Evolutionary conservation across 805 yeast species (phyloP), one percentile per base, ranked within the genome.

Genomic region (Saccharomycopsis oosterbeekiorum): DNA sequence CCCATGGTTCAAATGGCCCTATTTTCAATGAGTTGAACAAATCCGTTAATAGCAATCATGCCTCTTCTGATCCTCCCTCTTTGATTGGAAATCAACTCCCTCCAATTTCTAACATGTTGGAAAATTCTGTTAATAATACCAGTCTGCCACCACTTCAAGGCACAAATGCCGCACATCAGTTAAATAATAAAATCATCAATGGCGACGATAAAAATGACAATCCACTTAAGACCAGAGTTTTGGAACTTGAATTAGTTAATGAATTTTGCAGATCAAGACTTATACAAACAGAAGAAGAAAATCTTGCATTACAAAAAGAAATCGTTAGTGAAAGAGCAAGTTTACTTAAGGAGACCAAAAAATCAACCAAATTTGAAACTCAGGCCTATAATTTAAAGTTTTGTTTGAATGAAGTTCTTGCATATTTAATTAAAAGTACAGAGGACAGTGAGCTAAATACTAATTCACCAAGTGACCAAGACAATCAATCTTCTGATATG

Each of bases 221-320:
- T 40, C 75, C 72, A 59, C 74, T 92, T 65, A 82, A 83, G 65
- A 89, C 97, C 0, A 78, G 96, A 62, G 89, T 92, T 24, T 83
- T 88, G 12, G 98, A 93, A 71, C 79, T 93, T 64, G 98, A 93
- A 71, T 77, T 92, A 53, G 96, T 93, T 50, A 92, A 91, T 68
- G 97, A 92, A 70, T 75, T 93, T 62, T 89, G 90, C 75, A 82
- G 89, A 67, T 82, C 93, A 6, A 82, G 96, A 66, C 89, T 93
- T 54, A 77, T 81, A 71, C 97, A 93, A 70, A 77, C 93, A 65
- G 97, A 93, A 26, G 29, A 47, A 47, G 53, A 47, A 47, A 47
- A 47, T 47, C 53, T 47, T 21, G 53, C 19, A 24, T 47, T 47
- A 6, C 53, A 47, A 47, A 47, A 47, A 24, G 40, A 40, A n/a